Base-by-base conservation (phyloP, 2,329 filamentous ascomycete genomes). In the Paecilomyces dactylethromorphus region DNA sequence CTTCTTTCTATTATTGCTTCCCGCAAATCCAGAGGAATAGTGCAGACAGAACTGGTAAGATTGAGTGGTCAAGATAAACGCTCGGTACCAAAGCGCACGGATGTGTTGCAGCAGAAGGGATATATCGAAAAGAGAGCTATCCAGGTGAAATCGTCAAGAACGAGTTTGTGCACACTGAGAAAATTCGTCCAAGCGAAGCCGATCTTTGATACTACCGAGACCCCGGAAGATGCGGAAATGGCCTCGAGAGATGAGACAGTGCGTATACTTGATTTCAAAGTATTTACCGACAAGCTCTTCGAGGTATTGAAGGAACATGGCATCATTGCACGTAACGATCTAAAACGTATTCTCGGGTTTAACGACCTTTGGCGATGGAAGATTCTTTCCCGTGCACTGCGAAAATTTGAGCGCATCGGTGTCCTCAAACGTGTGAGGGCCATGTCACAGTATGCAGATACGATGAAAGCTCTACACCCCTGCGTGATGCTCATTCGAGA, bases 41-140 rank as follows among this genome's bases (percentile, higher is more conserved):
- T 82, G 2, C 85, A 88, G 66, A 80, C 83, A 1, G 79, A 84
- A 1, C 70, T 87, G 39, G 77, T 79, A 49, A 74, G 71, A 56
- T 65, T 82, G 22, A 84, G 82, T 62, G 82, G 82, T 5, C 85
- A 88, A 70, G 85, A 88, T 68, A 87, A 87, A 67, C 79, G 85
- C 53, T 88, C 85, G 1, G 81, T 87, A 2, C 85, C 85, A 1
- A 78, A 82, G 61, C 77, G 85, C 45, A 88, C 85, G 2, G 82
- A 86, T 61, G 70, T 75, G 2, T 74, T 88, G 45, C 76, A 78
- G 5, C 69, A 75, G 35, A 85, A 83, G 63, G 85, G 85, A 0
- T 87, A 87, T 66, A 87, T 88, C 57, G 76, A 80, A 49, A 88
- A 88, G 65, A 75, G 76, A 56, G 67, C 72, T 8, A 76, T 83